These are phyloP conservation scores for Hypoxylon sp. DNA, from an alignment of 2,329 filamentous ascomycete genomes.

Conservation along the genomic window DNA sequence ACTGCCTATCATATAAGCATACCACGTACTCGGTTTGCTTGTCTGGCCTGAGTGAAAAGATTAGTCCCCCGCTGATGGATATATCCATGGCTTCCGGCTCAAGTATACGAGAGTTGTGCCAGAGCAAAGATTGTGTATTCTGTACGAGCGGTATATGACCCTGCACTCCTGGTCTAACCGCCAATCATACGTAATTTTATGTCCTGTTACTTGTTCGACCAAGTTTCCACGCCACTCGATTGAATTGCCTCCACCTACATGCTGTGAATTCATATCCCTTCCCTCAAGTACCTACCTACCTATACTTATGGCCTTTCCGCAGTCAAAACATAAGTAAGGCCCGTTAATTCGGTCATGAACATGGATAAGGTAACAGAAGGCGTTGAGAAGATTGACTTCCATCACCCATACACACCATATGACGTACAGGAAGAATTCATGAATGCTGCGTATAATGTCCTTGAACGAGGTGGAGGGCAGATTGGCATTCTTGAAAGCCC, in stretches of 20 bases:
- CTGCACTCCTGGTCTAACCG: neutral
- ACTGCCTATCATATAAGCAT: neutral
- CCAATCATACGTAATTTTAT: constrained; percentile 6
- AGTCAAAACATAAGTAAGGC: neutral
- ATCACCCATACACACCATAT: constrained; percentile 90
- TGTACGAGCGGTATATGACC: constrained; percentile 8
- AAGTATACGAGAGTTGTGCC: constrained; percentile 4
- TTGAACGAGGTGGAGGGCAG: constrained; percentile 77
- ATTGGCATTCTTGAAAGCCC: constrained; percentile 92
- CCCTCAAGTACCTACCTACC: neutral
- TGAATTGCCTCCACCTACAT: constrained; percentile 5
- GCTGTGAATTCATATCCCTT: neutral
- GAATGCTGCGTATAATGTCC: constrained; percentile 81
- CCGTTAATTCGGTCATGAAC: neutral
- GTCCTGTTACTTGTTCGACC: neutral
- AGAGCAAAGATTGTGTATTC: constrained; percentile 4
- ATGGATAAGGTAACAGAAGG: constrained; percentile 46
- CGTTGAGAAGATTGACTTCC: constrained; percentile 69
- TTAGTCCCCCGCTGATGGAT: neutral
- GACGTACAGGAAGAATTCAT: constrained; percentile 90
- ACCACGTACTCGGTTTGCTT: neutral
- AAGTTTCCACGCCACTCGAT: neutral
- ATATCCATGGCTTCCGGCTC: constrained; percentile 18
- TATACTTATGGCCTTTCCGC: too few species aligned
- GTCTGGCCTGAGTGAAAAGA: neutral